Base-by-base conservation (phyloP, 768 basidiomycete species). In the Clitopilus passeckerianus region DNA sequence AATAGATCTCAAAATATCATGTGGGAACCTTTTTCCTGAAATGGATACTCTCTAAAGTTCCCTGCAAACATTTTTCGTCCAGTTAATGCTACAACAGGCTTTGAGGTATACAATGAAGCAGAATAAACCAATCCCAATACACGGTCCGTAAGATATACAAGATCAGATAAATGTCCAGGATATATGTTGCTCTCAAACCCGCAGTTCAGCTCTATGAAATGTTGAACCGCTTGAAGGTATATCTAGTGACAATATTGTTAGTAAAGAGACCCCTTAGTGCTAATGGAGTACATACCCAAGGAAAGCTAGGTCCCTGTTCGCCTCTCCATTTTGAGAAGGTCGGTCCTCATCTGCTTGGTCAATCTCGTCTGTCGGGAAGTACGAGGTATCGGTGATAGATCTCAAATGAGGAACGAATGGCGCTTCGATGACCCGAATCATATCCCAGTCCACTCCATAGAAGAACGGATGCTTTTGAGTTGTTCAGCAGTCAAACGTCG, bases 351-450 rank as follows among this genome's bases (percentile, higher is more conserved):
- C 75, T 1, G 65, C 87, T 72, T 94, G 90, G 59, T 95, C 92
- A 57, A 95, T 81, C 65, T 96, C 93, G 61, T 97, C 94, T 1
- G 91, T 95, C 0, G 95, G 95, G 83, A 97, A 97, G 76, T 97
- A 97, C n/a, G 93, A 95, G 1, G 95, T 97, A 64, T 98, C 95
- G 34, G 94, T 95, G 68, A 95, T 90, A 7, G 91, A 95, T 41
- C 90, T 85, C 33, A 98, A 79, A 59, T 93, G 91, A 18, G 97
- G 96, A n/a, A 99, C 88, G 72, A 98, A 98, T 5, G 96, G 97
- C 3, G 95, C 85, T 67, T 95, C 94, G 61, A 99, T 96, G 37
- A 84, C 81, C 23, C 94, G 86, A 68, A 98, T 91, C 6, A 80
- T 77, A 14, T 80, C 77, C 97, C 96, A 99, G 69, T 96, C 94